Evolutionary conservation across 1,284 basidiomycete species (phyloP).

Genomic region (Trametes polyzona): DNA sequence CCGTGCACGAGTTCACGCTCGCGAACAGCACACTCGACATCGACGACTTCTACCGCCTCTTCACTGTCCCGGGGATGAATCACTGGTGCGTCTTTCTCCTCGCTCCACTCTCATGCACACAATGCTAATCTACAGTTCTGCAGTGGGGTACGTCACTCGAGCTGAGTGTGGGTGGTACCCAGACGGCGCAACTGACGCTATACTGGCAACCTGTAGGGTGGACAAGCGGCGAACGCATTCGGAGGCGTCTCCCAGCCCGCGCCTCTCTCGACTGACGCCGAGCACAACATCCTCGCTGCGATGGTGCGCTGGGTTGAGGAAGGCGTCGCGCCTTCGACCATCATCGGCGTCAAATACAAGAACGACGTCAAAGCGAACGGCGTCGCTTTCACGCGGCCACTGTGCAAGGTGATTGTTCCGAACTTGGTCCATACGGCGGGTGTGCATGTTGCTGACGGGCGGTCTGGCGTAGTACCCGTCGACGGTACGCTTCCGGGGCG

Average conservation of each 20-base stretch:
- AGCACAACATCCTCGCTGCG: constrained; percentile 41
- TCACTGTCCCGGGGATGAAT: constrained; percentile 46
- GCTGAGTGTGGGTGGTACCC: no score
- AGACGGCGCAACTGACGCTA: no score
- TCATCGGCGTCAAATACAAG: constrained; percentile 31
- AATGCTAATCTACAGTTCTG: not conserved
- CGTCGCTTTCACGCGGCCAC: constrained; percentile 23
- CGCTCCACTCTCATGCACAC: no score
- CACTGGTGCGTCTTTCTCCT: constrained; percentile 36
- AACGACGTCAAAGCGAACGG: constrained; percentile 19
- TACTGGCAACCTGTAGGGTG: no score
- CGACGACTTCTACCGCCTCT: constrained; percentile 43
- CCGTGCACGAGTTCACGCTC: constrained; percentile 33
- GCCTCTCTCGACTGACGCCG: constrained; percentile 22
- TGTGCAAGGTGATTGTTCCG: constrained; percentile 28
- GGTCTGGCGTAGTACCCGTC: constrained; percentile 11
- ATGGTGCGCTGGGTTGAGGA: constrained; percentile 46
- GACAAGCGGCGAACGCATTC: constrained; percentile 27
- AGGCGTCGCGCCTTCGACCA: constrained; percentile 35
- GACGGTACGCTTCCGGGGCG: constrained; percentile 14
- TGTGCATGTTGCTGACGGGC: not conserved
- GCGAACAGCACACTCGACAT: constrained; percentile 29
- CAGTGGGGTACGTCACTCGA: not conserved
- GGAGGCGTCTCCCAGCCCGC: constrained; percentile 21
- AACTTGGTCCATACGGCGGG: not conserved